Evolutionary conservation across 2,329 filamentous ascomycete genomes (phyloP).

Genomic region (Orbilia ellipsospora): DNA sequence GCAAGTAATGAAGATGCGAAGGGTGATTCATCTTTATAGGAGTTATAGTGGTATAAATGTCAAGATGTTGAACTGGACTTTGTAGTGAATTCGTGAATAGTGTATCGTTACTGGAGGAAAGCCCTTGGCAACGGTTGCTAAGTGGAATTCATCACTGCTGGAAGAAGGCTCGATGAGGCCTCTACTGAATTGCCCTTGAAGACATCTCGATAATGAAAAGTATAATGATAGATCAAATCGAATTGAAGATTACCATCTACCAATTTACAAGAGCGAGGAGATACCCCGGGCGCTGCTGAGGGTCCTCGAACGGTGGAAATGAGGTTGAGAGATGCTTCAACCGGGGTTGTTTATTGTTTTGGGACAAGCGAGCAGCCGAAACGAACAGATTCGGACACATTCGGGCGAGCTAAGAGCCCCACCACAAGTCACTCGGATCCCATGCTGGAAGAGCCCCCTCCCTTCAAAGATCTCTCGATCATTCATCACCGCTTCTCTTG

Average conservation of each 20-base stretch:
- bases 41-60: not conserved
- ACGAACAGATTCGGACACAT: not conserved
- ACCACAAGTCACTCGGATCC: slow-evolving; percentile 20
- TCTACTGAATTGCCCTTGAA: too few species aligned
- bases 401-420: slow-evolving; percentile 11
- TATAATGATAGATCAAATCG: too few species aligned
- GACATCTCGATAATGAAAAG: too few species aligned
- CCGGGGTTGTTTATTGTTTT: slow-evolving; percentile 49
- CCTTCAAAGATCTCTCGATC: not conserved
- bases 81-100: too few species aligned
- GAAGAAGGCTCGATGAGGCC: too few species aligned
- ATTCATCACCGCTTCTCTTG: slow-evolving; percentile 14
- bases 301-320: not conserved
- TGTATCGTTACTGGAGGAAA: too few species aligned
- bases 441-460: not conserved
- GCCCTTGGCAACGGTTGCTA: too few species aligned
- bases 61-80: not conserved
- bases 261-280: not conserved
- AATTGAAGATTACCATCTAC: too few species aligned
- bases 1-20: not conserved
- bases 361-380: slow-evolving; percentile 43
- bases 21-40: not conserved
- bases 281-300: not conserved
- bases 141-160: too few species aligned
- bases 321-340: not conserved